These are phyloP conservation scores for Cyclotella cryptica DNA, from an alignment of 108 stramenopile genomes.

Conservation along the genomic window DNA sequence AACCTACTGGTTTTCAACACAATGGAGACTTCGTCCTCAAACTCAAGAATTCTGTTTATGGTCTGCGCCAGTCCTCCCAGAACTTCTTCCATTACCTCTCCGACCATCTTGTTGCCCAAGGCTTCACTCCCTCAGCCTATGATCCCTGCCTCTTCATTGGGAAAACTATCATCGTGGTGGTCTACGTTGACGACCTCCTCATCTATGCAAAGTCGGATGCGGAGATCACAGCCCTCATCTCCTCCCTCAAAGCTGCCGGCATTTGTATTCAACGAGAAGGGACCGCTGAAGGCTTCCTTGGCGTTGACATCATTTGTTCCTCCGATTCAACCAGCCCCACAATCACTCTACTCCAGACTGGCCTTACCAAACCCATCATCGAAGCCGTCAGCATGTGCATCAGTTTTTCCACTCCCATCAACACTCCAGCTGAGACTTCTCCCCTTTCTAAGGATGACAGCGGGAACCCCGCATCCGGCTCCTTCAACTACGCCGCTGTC, in stretches of 20 bases:
- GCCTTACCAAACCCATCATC: background rate
- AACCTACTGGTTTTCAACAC: too few species aligned
- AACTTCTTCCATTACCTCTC: too few species aligned
- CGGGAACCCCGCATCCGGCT: too few species aligned
- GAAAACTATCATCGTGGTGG: too few species aligned
- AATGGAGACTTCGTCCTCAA: slow-evolving; percentile 39
- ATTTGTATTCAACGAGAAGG: slow-evolving; percentile 16
- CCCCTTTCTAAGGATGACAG: background rate
- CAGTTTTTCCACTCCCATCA: too few species aligned
- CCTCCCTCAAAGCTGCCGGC: too few species aligned
- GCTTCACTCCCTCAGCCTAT: slow-evolving; percentile 14
- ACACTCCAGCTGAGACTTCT: background rate
- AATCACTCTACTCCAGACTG: too few species aligned
- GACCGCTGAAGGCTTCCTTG: background rate
- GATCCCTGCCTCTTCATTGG: too few species aligned
- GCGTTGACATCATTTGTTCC: background rate
- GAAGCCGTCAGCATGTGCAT: background rate
- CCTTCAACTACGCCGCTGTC: too few species aligned
- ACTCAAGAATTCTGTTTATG: slow-evolving; percentile 44
- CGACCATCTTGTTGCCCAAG: slow-evolving; percentile 6
- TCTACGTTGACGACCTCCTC: too few species aligned
- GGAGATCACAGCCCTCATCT: too few species aligned
- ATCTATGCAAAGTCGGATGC: background rate
- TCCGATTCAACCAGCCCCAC: too few species aligned
- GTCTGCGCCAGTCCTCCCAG: slow-evolving; percentile 19